Evolutionary conservation across 192 early-diverging fungal species (phyloP), one percentile per base, ranked within the genome.

Genomic region (Coemansia sp.): DNA sequence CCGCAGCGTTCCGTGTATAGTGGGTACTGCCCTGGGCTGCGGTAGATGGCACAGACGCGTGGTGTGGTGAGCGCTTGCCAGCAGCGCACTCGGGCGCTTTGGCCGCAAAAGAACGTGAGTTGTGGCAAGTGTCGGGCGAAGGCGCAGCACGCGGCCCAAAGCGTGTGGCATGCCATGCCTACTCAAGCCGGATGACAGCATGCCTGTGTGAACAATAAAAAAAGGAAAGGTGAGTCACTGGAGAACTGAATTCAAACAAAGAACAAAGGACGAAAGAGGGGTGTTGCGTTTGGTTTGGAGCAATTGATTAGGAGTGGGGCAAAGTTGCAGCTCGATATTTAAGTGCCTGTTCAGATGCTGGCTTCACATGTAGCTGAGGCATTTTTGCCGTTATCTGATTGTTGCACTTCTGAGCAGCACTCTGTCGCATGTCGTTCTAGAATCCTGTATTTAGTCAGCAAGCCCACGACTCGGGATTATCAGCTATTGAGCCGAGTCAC

Each of bases 121-220:
- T 4, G 52, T 35, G 29, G 52, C 15, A 33, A 55, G 53, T 29
- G 46, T 14, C 12, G 46, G 46, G 15, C 46, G 24, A 26, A 48
- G 46, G 9, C 29, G 34, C 34, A 36, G 53, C 14, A 55, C 17
- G 33, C 34, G 53, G 53, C 53, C 32, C 29, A 55, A 22, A 9
- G 53, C 34, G 32, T 8, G 3, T 33, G 34, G 8, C 27, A 29
- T 14, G 14, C 53, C 53, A 55, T 36, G 53, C 7, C 53, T 17
- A 14, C 19, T 17, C 53, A 55, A 36, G 32, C 32, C 53, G 14
- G 53, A 36, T 11, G 34, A 55, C 53, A 55, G 32, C 53, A 55
- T 55, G 26, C 14, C 27, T 48, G 46, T 27, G 19, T 44, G 39
- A n/a, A n/a, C n/a, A n/a, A n/a, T 42, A 35, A 41, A 22, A 46